Evolutionary conservation across 306 rosid species (phyloP), one percentile per base, ranked within the genome.

Genomic region (Glycyrrhiza uralensis): DNA sequence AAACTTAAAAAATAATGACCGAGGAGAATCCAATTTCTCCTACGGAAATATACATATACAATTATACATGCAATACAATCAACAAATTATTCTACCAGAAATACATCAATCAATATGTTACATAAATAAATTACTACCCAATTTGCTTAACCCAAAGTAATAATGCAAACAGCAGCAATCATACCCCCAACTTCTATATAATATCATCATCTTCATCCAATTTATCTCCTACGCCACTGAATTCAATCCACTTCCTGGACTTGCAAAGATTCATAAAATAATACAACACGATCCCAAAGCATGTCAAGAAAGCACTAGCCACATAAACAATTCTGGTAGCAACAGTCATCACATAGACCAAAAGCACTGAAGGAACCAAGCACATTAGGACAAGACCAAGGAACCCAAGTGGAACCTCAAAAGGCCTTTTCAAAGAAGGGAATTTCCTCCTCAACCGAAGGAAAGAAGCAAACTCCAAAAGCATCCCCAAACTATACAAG

Each of bases 401-500:
- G 65, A 88, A 59, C 1, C 80, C 80, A 58, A 90, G 0, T 22
- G 95, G 98, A 39, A 90, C 96, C 60, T 64, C 46, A 51, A 78
- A 92, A 6, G 96, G 95, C 56, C 95, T 83, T 30, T 86, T 82
- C 42, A 86, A 20, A 44, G 56, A 0, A 1, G 89, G 86, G 8
- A 77, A 74, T 71, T 89, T 90, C 55, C 72, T 81, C 45, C 96
- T 80, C 75, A 92, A 42, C 78, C 87, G 80, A 13, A 92, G 77
- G 14, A 78, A 90, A 61, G 95, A 84, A 3, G 92, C 88, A 75
- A 90, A 90, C 49, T 92, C 98, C 83, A 92, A 77, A 24, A 90
- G 76, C 98, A 92, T 89, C n/a, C 98, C 96, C 75, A 92, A 83
- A 75, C 98, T 86, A 50, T 90, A 92, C 85, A 92, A 72, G 67